Evolutionary conservation across 1,139 yeast genomes (phyloP).

Genomic region (Neolecta irregularis): DNA sequence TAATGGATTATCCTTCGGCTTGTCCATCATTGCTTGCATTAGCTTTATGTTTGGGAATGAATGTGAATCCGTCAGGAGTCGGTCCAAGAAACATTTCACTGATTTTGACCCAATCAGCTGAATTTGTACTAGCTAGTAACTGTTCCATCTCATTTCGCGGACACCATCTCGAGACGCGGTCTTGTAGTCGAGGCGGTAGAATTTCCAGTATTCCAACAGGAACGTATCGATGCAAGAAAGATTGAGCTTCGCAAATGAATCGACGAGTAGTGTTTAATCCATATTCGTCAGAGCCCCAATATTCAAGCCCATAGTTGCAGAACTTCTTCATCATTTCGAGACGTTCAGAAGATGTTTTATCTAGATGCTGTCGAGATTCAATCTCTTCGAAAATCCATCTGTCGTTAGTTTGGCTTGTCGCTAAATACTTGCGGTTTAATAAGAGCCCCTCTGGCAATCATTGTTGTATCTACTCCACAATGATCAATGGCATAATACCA

Average conservation of each 20-base stretch:
- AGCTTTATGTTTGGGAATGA: conserved; percentile 88
- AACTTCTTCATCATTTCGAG: conserved; percentile 55
- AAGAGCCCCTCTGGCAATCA: conserved; percentile 96
- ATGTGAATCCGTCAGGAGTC: conserved; percentile 55
- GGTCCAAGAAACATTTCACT: conserved; percentile 94
- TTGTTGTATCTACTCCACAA: conserved; percentile 76
- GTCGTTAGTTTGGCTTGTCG: background rate
- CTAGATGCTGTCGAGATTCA: conserved; percentile 74
- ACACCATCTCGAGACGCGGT: conserved; percentile 84
- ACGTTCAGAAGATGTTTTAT: conserved; percentile 80
- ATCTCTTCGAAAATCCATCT: conserved; percentile 91
- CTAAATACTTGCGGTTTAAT: conserved; percentile 48
- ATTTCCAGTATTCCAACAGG: conserved; percentile 87
- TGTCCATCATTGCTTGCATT: conserved; percentile 66
- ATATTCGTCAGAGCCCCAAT: conserved; percentile 96
- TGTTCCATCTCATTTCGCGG: conserved; percentile 95
- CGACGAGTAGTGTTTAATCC: conserved; percentile 82
- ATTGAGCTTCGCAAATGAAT: conserved; percentile 82
- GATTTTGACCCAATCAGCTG: conserved; percentile 87
- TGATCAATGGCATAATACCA: conserved; percentile 67
- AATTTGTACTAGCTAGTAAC: conserved; percentile 67
- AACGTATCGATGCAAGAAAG: conserved; percentile 84
- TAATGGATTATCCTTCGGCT: conserved; percentile 15
- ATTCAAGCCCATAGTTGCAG: conserved; percentile 71
- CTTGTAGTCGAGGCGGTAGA: conserved; percentile 76